Conservation (phyloP, 257 asterid genomes). For the Solanum virginianum region DNA sequence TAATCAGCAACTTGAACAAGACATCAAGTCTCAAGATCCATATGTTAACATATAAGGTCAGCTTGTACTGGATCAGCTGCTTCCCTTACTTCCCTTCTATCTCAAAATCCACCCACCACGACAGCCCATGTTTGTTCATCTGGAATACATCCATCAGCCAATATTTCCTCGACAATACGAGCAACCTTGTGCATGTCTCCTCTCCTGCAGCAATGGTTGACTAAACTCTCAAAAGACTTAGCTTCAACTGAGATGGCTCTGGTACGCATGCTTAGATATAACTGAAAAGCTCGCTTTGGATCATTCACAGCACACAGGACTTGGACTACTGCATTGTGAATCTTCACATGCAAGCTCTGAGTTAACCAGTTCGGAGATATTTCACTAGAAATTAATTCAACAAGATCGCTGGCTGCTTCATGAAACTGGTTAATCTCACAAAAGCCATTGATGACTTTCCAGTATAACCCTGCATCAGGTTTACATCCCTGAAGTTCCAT, state of each 20-base stretch:
- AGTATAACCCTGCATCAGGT: slow-evolving; percentile 85
- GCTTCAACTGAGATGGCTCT: slow-evolving; percentile 74
- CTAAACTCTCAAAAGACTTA: slow-evolving; percentile 42
- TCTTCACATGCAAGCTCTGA: slow-evolving; percentile 75
- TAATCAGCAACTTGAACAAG: slow-evolving; percentile 6
- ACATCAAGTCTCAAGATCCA: slow-evolving; percentile 4
- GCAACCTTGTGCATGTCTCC: slow-evolving; percentile 60
- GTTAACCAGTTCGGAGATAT: slow-evolving; percentile 73
- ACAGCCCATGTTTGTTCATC: slow-evolving; percentile 46
- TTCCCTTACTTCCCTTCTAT: slow-evolving; percentile 45
- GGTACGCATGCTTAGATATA: slow-evolving; percentile 52
- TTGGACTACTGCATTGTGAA: slow-evolving; percentile 55
- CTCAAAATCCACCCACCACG: slow-evolving; percentile 56
- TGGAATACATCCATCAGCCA: slow-evolving; percentile 67
- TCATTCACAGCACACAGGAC: slow-evolving; percentile 43
- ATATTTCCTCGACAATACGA: slow-evolving; percentile 70
- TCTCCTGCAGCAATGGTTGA: slow-evolving; percentile 37
- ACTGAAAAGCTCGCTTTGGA: slow-evolving; percentile 49
- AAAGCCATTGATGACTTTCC: slow-evolving; percentile 48
- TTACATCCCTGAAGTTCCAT: slow-evolving; percentile 89
- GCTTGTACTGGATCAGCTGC: slow-evolving; percentile 41
- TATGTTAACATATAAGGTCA: slow-evolving; percentile 19
- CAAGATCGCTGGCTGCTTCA: slow-evolving; percentile 80
- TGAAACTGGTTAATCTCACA: slow-evolving; percentile 47
- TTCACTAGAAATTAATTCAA: slow-evolving; percentile 77